Evolutionary conservation across 805 yeast genomes (phyloP).

Genomic region (Metahyphopichia silvanorum): DNA sequence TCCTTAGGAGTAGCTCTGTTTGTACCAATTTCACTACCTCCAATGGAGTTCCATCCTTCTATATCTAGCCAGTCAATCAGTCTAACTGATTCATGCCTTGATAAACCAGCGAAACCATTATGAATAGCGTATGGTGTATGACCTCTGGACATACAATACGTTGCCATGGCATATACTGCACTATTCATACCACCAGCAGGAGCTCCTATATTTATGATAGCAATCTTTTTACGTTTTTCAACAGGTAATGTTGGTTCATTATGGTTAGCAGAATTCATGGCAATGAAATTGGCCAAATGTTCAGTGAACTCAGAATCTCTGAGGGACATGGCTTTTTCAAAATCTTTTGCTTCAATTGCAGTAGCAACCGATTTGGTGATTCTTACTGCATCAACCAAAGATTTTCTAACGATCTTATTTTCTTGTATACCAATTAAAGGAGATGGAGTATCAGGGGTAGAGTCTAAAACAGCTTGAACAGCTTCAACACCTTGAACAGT

Average conservation of each 20-base stretch:
- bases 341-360: slow-evolving; percentile 77
- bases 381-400: slow-evolving; percentile 85
- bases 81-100: slow-evolving; percentile 81
- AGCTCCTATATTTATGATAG: slow-evolving; percentile 91
- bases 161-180: slow-evolving; percentile 86
- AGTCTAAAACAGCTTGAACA: slow-evolving; percentile 83
- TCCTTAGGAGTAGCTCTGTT: slow-evolving; percentile 81
- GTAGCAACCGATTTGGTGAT: slow-evolving; percentile 86
- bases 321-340: slow-evolving; percentile 79
- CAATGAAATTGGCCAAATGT: slow-evolving; percentile 67
- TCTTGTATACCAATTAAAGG: slow-evolving; percentile 91
- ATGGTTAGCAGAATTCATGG: slow-evolving; percentile 67
- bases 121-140: slow-evolving; percentile 88
- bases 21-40: slow-evolving; percentile 97
- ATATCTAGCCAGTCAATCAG: slow-evolving; percentile 80
- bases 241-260: slow-evolving; percentile 58
- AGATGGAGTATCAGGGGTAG: slow-evolving; percentile 88
- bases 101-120: slow-evolving; percentile 90
- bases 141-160: slow-evolving; percentile 85
- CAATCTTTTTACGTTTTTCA: slow-evolving; percentile 65
- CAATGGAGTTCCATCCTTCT: slow-evolving; percentile 82
- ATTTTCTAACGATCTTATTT: slow-evolving; percentile 80
- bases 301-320: slow-evolving; percentile 89
- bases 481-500: slow-evolving; percentile 98
- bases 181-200: slow-evolving; percentile 97